Percentiles rank a stretch among this genome's conserved stretches.
Evolutionary conservation across 2,329 filamentous ascomycete species (phyloP).

Genomic region (Calonectria pauciramosa): DNA sequence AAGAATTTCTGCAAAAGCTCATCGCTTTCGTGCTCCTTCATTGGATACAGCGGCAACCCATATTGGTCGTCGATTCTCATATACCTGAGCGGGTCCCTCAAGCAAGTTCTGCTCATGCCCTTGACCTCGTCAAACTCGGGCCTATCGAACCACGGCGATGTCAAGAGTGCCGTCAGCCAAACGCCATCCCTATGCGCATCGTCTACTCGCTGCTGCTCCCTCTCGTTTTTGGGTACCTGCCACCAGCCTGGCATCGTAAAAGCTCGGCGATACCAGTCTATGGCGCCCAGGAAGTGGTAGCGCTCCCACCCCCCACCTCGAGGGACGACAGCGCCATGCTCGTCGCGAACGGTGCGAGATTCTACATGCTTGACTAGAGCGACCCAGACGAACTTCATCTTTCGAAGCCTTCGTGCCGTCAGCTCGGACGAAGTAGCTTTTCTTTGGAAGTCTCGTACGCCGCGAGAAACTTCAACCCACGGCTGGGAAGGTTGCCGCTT

Average conservation of each 20-base stretch:
- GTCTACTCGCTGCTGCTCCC: not conserved
- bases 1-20: not conserved
- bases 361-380: not conserved
- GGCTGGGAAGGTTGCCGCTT: not conserved
- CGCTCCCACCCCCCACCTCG: not conserved
- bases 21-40: not conserved
- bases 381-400: not conserved
- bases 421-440: not conserved
- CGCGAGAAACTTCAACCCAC: not conserved
- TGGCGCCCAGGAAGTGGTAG: not conserved
- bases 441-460: not conserved
- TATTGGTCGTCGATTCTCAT: not conserved
- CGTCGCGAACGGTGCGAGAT: not conserved
- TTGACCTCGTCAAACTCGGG: conserved; percentile 4
- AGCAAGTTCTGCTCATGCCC: not conserved
- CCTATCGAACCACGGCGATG: conserved; percentile 5
- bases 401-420: not conserved
- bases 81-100: not conserved
- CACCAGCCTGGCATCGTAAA: conserved; percentile 2
- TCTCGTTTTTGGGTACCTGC: not conserved
- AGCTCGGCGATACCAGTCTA: not conserved
- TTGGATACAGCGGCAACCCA: not conserved
- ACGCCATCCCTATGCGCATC: not conserved
- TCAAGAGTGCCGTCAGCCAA: conserved; percentile 10
- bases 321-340: not conserved